Evolutionary conservation across 768 basidiomycete genomes (phyloP).

Genomic region (Boletus vinaceobasis): DNA sequence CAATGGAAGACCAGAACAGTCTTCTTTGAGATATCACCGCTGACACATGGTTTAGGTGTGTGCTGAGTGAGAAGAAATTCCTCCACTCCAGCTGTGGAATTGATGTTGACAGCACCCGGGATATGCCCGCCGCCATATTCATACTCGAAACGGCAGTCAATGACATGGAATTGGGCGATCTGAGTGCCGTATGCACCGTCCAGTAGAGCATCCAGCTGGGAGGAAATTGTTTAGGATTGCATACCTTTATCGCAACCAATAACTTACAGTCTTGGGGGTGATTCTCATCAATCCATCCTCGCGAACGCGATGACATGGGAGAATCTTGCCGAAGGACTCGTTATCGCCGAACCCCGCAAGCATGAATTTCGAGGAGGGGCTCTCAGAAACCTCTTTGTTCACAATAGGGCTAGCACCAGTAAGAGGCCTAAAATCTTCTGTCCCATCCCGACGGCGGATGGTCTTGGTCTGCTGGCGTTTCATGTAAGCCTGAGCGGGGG

Average conservation of each 20-base stretch:
- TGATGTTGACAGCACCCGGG: conserved; percentile 87
- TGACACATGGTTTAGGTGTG: conserved; percentile 65
- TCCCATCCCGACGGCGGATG: conserved; percentile 75
- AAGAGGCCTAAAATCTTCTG: conserved; percentile 72
- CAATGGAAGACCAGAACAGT: conserved; percentile 95
- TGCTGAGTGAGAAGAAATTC: conserved; percentile 66
- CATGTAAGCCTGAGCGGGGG: conserved; percentile 78
- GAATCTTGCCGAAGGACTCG: conserved; percentile 87
- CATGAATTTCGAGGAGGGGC: conserved; percentile 55
- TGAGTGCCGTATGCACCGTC: conserved; percentile 66
- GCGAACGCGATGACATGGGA: conserved; percentile 90
- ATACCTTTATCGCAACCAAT: not conserved
- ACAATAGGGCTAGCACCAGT: conserved; percentile 61
- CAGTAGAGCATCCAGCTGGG: conserved; percentile 73
- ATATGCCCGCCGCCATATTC: conserved; percentile 95
- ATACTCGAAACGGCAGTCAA: conserved; percentile 98
- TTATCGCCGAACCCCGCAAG: conserved; percentile 84
- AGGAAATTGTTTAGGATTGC: conserved; percentile 1
- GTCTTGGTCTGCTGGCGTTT: conserved; percentile 76
- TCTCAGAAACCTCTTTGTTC: conserved; percentile 44
- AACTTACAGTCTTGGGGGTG: conserved; percentile 68
- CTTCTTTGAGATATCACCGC: conserved; percentile 71
- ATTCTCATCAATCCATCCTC: conserved; percentile 97
- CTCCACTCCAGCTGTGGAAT: conserved; percentile 75
- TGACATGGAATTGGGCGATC: conserved; percentile 70